phyloP scores from a whole-genome alignment of 352 stramenopile genomes.

The Phytophthora litchii region DNA sequence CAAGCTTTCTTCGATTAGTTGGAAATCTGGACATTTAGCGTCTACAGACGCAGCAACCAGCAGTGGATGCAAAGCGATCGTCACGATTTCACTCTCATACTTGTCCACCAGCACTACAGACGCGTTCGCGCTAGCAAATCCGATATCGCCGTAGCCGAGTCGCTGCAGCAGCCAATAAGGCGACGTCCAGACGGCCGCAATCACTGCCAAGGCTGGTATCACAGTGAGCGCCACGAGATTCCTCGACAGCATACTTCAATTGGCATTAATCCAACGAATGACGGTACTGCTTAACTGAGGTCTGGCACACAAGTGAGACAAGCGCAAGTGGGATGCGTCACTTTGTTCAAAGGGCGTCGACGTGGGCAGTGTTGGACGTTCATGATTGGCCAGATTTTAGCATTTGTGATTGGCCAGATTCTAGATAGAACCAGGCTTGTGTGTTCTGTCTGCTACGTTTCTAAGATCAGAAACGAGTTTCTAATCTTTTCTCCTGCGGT shows the following conservation, averaged over 20 bases:
- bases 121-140: conserved; percentile 3
- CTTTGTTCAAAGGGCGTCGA: background rate
- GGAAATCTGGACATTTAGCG: conserved; percentile 33
- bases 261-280: background rate
- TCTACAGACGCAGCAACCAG: conserved; percentile 12
- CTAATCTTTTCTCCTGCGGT: no score
- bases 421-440: no score
- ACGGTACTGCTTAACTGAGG: background rate
- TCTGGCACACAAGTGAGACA: no score
- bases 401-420: background rate
- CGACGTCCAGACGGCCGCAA: conserved; percentile 35
- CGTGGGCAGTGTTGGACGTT: background rate
- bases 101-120: conserved; percentile 42
- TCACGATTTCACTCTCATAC: conserved; percentile 62
- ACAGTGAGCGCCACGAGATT: conserved; percentile 39
- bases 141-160: background rate
- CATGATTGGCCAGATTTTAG: background rate
- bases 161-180: conserved; percentile 6
- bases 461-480: no score
- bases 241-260: conserved; percentile 17
- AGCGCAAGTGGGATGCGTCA: background rate
- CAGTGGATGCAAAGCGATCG: conserved; percentile 52
- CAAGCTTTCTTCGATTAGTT: conserved; percentile 30
- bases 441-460: no score
- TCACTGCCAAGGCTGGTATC: conserved; percentile 41